These are phyloP conservation scores for Picea glauca DNA, from an alignment of 75 land plant species.

Conservation along the genomic window DNA sequence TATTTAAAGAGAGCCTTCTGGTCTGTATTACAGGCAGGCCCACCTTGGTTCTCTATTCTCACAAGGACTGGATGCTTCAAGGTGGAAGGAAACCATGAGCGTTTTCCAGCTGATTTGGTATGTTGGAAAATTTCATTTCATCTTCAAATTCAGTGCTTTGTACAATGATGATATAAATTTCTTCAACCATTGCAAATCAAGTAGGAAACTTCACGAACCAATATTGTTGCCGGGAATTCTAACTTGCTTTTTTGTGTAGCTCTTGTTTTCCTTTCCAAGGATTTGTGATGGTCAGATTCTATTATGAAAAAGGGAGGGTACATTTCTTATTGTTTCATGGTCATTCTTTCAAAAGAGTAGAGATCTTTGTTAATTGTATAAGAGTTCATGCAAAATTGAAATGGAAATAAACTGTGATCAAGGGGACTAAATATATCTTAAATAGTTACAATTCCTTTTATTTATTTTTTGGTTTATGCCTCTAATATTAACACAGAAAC, in stretches of 20 bases:
- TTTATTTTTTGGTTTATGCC: too few species aligned
- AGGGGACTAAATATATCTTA: background rate
- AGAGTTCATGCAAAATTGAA: background rate
- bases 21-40: constrained; percentile 54
- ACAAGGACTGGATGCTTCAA: constrained; percentile 89
- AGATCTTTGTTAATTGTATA: background rate
- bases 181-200: background rate
- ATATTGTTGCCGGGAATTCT: background rate
- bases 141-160: constrained; percentile 1
- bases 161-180: background rate
- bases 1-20: background rate
- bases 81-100: constrained; percentile 50
- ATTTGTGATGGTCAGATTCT: background rate
- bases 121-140: background rate
- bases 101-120: constrained; percentile 79
- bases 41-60: constrained; percentile 90
- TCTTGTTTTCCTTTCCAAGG: background rate
- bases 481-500: too few species aligned
- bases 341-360: too few species aligned
- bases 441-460: background rate
- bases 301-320: background rate
- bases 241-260: background rate
- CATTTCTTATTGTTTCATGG: too few species aligned
- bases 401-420: background rate
- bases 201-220: too few species aligned